Conservation (phyloP, 352 stramenopile species). For the Paralagenidium karlingii region DNA sequence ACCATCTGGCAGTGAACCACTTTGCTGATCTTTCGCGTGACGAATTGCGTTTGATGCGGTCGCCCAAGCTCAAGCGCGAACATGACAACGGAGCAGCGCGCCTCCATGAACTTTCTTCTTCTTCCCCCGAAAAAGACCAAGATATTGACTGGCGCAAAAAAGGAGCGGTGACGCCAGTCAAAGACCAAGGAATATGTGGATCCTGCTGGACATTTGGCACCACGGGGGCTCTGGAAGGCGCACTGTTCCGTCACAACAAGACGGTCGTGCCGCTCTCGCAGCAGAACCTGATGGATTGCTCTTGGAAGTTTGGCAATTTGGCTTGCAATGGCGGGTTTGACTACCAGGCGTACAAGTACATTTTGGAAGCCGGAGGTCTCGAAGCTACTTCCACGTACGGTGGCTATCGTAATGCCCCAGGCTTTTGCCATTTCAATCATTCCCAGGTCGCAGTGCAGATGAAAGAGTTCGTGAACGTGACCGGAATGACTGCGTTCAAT, state of each 20-base stretch:
- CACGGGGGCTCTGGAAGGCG: constrained; percentile 66
- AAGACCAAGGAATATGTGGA: constrained; percentile 85
- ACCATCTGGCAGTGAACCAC: constrained; percentile 67
- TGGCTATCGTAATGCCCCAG: constrained; percentile 74
- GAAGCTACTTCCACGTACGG: constrained; percentile 80
- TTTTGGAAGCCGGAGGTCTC: constrained; percentile 64
- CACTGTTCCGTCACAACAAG: constrained; percentile 52
- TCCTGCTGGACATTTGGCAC: constrained; percentile 89
- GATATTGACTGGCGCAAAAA: constrained; percentile 82
- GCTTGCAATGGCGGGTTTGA: constrained; percentile 82
- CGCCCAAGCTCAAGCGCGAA: constrained; percentile 30
- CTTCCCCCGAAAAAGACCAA: constrained; percentile 18
- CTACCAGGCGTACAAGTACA: constrained; percentile 85
- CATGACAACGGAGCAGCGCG: constrained; percentile 43
- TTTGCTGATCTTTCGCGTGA: constrained; percentile 72
- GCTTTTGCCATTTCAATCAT: constrained; percentile 82
- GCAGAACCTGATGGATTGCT: constrained; percentile 87
- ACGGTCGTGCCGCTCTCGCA: constrained; percentile 78
- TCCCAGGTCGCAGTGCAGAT: constrained; percentile 59
- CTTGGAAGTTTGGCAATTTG: constrained; percentile 87
- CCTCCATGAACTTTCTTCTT: constrained; percentile 20
- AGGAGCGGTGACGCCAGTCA: constrained; percentile 80
- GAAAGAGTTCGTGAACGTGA: constrained; percentile 75
- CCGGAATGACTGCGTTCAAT: constrained; percentile 57
- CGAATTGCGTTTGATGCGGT: constrained; percentile 44